These are phyloP conservation scores for Taiwanofungus camphoratus DNA, from an alignment of 1,284 basidiomycete species.

Conservation along the genomic window DNA sequence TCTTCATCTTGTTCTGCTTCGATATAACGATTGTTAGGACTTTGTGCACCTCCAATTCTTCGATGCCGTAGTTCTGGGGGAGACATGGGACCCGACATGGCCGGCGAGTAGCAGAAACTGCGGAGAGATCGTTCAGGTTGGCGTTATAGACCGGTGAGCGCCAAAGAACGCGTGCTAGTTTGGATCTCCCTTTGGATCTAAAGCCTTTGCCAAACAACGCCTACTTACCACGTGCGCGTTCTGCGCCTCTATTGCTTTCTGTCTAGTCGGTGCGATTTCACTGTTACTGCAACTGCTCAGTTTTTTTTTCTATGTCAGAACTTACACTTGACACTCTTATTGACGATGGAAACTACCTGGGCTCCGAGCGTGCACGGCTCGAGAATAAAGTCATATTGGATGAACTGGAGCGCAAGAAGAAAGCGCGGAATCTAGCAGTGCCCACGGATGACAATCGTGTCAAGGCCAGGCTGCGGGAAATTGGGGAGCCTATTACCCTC, in stretches of 20 bases:
- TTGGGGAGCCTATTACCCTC: conserved; percentile 93
- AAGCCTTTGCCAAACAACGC: conserved; percentile 13
- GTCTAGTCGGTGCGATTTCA: background rate
- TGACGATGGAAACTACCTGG: conserved; percentile 70
- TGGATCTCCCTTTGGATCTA: conserved; percentile 7
- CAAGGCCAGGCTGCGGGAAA: conserved; percentile 81
- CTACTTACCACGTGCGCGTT: background rate
- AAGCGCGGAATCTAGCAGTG: conserved; percentile 88
- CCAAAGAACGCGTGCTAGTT: too few relatives aligned
- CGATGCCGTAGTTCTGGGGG: conserved; percentile 1
- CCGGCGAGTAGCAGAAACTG: too few relatives aligned
- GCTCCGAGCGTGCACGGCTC: conserved; percentile 62
- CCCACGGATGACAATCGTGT: conserved; percentile 96
- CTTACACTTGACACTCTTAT: conserved; percentile 67
- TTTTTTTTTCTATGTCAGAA: conserved; percentile 52
- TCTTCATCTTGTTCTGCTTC: conserved; percentile 18
- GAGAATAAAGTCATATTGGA: conserved; percentile 83
- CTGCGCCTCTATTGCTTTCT: too few relatives aligned
- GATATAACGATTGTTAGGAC: conserved; percentile 4
- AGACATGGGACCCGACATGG: conserved; percentile 9
- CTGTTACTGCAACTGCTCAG: too few relatives aligned
- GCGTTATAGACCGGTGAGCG: too few relatives aligned
- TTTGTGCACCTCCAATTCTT: background rate
- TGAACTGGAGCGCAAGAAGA: conserved; percentile 93
- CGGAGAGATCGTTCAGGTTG: too few relatives aligned